Percentiles rank a stretch among this genome's conserved stretches.
Conservation (phyloP, 2,329 filamentous ascomycete species). For the Aureobasidium leucospermi region DNA sequence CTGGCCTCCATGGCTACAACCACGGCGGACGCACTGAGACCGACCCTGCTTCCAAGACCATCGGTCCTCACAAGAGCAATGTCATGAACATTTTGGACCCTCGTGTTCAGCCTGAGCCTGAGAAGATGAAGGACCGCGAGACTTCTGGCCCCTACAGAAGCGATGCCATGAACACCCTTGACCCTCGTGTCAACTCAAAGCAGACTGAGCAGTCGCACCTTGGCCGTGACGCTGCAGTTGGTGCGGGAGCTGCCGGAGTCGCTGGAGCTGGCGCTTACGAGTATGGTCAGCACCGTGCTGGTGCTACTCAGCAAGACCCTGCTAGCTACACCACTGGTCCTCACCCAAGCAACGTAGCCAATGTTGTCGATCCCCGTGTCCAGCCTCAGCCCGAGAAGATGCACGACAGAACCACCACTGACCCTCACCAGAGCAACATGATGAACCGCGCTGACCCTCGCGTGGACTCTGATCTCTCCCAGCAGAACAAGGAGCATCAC, state of each 20-base stretch:
- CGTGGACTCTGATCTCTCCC: slow-evolving; percentile 15
- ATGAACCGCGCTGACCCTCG: slow-evolving; percentile 21
- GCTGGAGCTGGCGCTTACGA: slow-evolving; percentile 25
- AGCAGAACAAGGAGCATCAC: slow-evolving; percentile 13
- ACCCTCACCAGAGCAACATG: slow-evolving; percentile 18
- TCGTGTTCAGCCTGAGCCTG: slow-evolving; percentile 5
- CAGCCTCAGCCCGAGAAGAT: slow-evolving; percentile 23
- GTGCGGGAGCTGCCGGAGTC: slow-evolving; percentile 20
- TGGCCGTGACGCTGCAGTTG: slow-evolving; percentile 19
- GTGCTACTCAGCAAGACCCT: slow-evolving; percentile 16
- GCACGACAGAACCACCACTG: slow-evolving; percentile 21
- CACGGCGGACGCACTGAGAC: slow-evolving; percentile 6
- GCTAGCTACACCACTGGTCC: slow-evolving; percentile 23
- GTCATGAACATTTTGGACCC: slow-evolving; percentile 13
- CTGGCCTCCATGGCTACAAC: neutral
- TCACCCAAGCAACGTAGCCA: slow-evolving; percentile 23
- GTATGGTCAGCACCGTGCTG: slow-evolving; percentile 22
- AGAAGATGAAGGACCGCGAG: slow-evolving; percentile 11
- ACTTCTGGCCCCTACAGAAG: slow-evolving; percentile 24
- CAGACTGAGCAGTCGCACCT: neutral
- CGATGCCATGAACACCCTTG: slow-evolving; percentile 26
- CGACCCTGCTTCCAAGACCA: slow-evolving; percentile 13
- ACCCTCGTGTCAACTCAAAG: slow-evolving; percentile 26
- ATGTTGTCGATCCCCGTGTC: slow-evolving; percentile 22
- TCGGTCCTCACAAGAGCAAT: slow-evolving; percentile 14